Evolutionary conservation across 106 monocot species (phyloP), one percentile per base, ranked within the genome.

Genomic region (Platanthera guangdongensis): DNA sequence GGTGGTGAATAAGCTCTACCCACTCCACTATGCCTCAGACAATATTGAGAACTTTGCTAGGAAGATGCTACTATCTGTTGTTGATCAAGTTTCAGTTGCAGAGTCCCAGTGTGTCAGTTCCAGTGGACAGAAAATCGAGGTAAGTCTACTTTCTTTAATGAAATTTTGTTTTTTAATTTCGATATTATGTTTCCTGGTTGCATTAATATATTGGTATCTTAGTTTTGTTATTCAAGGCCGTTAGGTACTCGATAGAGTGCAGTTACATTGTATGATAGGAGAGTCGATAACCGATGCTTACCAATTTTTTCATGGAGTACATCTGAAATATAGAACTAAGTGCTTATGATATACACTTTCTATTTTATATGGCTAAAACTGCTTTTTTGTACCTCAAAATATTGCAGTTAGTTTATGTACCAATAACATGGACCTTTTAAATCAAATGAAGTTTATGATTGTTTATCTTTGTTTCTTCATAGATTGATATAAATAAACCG

Each of bases 1-100:
- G 99, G 92, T 99, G 52, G 80, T 88, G 78, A 99, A 99, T 81
- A 99, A 92, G 79, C 87, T 99, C 51, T 94, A 90, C 84, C 64
- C 59, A 45, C 88, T 99, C 15, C 79, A 53, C 50, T 99, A 87
- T 85, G 91, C 89, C 32, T 83, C 92, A 68, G 88, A 90, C 64
- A 80, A 51, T 54, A 88, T 99, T 47, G 99, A 99, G 81, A 83
- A 86, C 32, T 99, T 92, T 87, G 94, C 99, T 70, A 90, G 57
- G 79, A 74, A 68, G 62, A 92, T 81, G 78, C 75, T 99, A 2
- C 74, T 92, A 16, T 90, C 86, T 64, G 80, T 88, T 83, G 87
- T 87, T 68, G 83, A 90, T 80, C 82, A 76, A 77, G 77, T 57
- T 75, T 77, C 81, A 51, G 93, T 86, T 49, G 65, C 57, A 15